Conservation (phyloP, 768 basidiomycete species). For the Tulasnella sp. region DNA sequence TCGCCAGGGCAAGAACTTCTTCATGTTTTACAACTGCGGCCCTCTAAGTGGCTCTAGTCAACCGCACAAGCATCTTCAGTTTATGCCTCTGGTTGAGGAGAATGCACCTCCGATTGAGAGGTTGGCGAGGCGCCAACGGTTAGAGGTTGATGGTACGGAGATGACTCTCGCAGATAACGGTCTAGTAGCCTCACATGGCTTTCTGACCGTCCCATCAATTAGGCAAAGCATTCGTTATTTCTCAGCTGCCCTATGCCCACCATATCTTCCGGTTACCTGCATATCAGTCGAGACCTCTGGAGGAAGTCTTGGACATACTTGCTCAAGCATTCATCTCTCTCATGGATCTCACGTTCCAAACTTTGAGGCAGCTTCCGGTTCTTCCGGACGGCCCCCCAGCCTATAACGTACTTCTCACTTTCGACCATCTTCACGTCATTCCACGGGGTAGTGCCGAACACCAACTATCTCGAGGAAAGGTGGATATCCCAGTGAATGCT, state of each 20-base stretch:
- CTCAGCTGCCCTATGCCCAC: slow-evolving; percentile 65
- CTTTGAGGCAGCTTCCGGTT: slow-evolving; percentile 45
- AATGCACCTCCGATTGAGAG: slow-evolving; percentile 67
- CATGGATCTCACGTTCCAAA: slow-evolving; percentile 65
- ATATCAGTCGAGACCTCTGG: slow-evolving; percentile 26
- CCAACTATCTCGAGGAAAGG: slow-evolving; percentile 40
- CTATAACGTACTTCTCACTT: slow-evolving; percentile 73
- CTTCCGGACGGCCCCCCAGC: slow-evolving; percentile 45
- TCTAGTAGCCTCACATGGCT: neutral
- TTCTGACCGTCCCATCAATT: neutral
- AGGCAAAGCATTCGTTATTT: slow-evolving; percentile 67
- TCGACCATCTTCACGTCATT: slow-evolving; percentile 76
- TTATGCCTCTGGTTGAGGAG: slow-evolving; percentile 49
- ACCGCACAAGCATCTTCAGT: slow-evolving; percentile 83
- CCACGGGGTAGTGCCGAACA: slow-evolving; percentile 62
- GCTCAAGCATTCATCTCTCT: slow-evolving; percentile 56
- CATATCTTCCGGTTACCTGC: slow-evolving; percentile 50
- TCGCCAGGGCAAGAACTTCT: slow-evolving; percentile 43
- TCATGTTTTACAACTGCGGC: slow-evolving; percentile 94
- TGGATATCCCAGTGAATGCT: slow-evolving; percentile 62
- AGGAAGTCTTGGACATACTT: slow-evolving; percentile 40
- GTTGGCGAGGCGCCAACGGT: slow-evolving; percentile 42
- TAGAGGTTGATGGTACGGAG: slow-evolving; percentile 43
- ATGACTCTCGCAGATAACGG: neutral
- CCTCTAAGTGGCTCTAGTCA: slow-evolving; percentile 79